phyloP scores from a whole-genome alignment of 2,329 filamentous ascomycete species.

The Chalaropsis thielavioides region DNA sequence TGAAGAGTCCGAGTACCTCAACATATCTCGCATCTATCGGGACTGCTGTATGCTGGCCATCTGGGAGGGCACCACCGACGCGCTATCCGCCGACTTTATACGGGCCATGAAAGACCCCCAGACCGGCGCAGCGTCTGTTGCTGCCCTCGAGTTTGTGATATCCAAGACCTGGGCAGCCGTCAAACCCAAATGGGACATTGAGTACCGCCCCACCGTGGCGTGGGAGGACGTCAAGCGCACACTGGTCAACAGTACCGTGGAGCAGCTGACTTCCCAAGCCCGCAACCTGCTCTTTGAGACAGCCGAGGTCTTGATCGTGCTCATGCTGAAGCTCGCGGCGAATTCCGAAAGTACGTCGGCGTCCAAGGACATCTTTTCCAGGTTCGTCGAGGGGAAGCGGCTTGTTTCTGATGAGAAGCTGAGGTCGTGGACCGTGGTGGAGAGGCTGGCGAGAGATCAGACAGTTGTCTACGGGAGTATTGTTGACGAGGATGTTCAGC shows the following conservation, averaged over 20 bases:
- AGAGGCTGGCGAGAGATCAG: constrained; percentile 16
- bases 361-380: constrained; percentile 26
- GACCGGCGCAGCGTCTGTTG: constrained; percentile 26
- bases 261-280: constrained; percentile 32
- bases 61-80: constrained; percentile 61
- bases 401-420: constrained; percentile 6
- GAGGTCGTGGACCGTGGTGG: background rate
- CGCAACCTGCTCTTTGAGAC: constrained; percentile 31
- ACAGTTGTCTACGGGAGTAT: constrained; percentile 16
- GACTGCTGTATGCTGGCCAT: constrained; percentile 51
- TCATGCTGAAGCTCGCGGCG: constrained; percentile 31
- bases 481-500: constrained; percentile 8
- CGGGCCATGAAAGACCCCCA: constrained; percentile 34
- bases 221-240: constrained; percentile 30
- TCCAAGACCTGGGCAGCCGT: constrained; percentile 16
- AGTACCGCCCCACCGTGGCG: constrained; percentile 23
- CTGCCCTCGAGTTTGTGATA: constrained; percentile 32
- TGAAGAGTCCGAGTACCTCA: constrained; percentile 47
- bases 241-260: constrained; percentile 26
- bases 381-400: constrained; percentile 27
- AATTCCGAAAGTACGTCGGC: constrained; percentile 21
- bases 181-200: constrained; percentile 20
- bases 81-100: constrained; percentile 42
- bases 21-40: constrained; percentile 50
- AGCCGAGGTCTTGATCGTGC: constrained; percentile 31